These are phyloP conservation scores for Cryptococcus amylolentus DNA, from an alignment of 1,284 basidiomycete genomes.

Conservation along the genomic window DNA sequence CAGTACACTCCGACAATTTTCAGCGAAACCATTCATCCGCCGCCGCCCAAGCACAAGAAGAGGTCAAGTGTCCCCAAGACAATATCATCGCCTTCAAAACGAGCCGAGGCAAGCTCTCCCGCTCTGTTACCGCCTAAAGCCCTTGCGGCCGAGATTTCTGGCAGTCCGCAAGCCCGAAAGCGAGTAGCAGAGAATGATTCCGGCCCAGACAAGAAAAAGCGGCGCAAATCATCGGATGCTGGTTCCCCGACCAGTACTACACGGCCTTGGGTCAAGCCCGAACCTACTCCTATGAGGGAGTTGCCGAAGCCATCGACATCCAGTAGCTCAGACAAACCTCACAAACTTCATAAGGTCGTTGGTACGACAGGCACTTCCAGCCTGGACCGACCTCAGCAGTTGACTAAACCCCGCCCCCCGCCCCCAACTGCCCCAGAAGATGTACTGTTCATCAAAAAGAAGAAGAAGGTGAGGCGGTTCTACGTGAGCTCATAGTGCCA, in stretches of 20 bases:
- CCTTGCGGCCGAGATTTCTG: constrained; percentile 6
- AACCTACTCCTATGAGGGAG: constrained; percentile 1
- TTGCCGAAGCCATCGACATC: background rate
- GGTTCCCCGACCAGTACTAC: too few species aligned
- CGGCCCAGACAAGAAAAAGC: background rate
- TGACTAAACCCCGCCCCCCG: background rate
- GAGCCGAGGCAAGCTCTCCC: background rate
- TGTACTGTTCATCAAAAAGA: constrained; percentile 47
- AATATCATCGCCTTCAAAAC: background rate
- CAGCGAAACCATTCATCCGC: constrained; percentile 3
- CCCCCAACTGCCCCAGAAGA: constrained; percentile 30
- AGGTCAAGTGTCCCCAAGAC: constrained; percentile 1
- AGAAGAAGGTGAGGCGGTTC: constrained; percentile 36
- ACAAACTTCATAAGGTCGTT: too few species aligned
- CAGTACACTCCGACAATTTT: constrained; percentile 31
- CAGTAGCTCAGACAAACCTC: background rate
- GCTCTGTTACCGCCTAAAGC: constrained; percentile 10
- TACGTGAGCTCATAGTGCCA: background rate
- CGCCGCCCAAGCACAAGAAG: constrained; percentile 19
- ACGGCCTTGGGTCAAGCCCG: too few species aligned
- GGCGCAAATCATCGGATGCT: constrained; percentile 5
- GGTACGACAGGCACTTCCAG: too few species aligned
- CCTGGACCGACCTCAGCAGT: too few species aligned
- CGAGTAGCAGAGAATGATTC: background rate
- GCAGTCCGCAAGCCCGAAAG: background rate